A percentile compares a stretch with the other conserved stretches of the same genome.
Evolutionary conservation across 2,329 filamentous ascomycete genomes (phyloP).

Genomic region (Alternaria burnsii): DNA sequence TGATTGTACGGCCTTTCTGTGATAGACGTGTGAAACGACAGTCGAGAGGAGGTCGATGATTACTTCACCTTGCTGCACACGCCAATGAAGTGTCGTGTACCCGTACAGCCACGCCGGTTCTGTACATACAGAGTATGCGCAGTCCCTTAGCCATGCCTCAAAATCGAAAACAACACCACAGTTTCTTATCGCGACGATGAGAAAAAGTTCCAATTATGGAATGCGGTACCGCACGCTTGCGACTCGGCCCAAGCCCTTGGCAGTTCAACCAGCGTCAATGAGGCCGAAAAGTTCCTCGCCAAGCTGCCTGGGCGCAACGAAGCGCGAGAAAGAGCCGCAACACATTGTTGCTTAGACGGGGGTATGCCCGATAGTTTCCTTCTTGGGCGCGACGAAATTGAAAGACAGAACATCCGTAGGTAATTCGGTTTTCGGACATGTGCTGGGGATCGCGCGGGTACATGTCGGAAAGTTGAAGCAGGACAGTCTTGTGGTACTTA

Average conservation of each 20-base stretch:
- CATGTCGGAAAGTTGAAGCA: neutral
- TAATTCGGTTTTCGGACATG: slow-evolving; percentile 2
- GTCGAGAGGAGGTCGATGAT: neutral
- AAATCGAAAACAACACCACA: neutral
- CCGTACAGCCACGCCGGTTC: neutral
- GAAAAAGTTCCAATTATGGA: neutral
- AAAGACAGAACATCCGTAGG: neutral
- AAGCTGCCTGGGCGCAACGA: slow-evolving; percentile 3
- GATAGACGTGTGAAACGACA: neutral
- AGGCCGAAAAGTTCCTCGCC: slow-evolving; percentile 5
- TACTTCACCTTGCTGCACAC: neutral
- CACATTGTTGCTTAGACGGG: neutral
- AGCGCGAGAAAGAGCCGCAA: slow-evolving; percentile 7
- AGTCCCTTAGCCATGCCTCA: neutral
- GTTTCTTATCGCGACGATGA: neutral
- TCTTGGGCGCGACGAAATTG: neutral
- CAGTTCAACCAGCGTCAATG: slow-evolving; percentile 5
- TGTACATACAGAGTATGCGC: neutral
- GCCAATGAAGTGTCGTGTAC: neutral
- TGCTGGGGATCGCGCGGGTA: neutral
- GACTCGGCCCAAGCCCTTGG: slow-evolving; percentile 1
- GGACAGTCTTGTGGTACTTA: neutral
- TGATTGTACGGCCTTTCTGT: neutral
- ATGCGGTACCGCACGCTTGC: slow-evolving; percentile 6
- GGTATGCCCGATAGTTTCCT: neutral